Evolutionary conservation across 352 stramenopile species (phyloP), one percentile per base, ranked within the genome.

Genomic region (Phytophthora cryptogea): DNA sequence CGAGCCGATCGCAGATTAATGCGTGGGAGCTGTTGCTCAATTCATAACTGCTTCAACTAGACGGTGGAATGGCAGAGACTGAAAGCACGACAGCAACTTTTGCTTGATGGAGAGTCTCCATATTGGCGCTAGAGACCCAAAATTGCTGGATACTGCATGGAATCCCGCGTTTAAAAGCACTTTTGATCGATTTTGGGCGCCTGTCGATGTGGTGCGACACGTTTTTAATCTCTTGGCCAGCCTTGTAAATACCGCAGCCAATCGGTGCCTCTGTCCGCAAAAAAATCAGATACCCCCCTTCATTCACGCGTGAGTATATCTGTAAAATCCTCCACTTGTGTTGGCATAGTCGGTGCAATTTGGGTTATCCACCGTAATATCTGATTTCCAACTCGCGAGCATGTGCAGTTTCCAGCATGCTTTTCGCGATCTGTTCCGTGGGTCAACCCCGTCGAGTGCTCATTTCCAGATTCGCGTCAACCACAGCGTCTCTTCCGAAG

Each of bases 391-490:
- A 8, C 14, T 3, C 5, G 3, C n/a, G 33, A 39, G 33, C 14
- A 11, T 10, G 33, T n/a, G 14, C 4, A 39, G n/a, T 39, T 39
- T 23, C 3, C 33, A 8, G 33, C 33, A n/a, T 39, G 14, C 36
- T 60, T 60, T 52, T 30, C 35, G n/a, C 33, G 17, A 44, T 44
- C 39, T 36, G 9, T 63, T 63, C 55, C 55, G 55, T 52, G 55
- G 46, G 55, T 63, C 46, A 55, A 40, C 20, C 4, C 17, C 1
- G n/a, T 30, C 37, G 47, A 64, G 20, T 61, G 51, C 33, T 63
- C 39, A 59, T 67, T 54, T 33, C 48, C 39, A 59, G 52, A 57
- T 63, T 67, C 27, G 45, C 39, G 14, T 55, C 43, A 36, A 51
- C 35, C 50, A 35, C 26, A 54, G 30, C 14, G 6, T 33, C 13